Conservation (phyloP, 129 eudicot species). For the Dittrichia graveolens region DNA sequence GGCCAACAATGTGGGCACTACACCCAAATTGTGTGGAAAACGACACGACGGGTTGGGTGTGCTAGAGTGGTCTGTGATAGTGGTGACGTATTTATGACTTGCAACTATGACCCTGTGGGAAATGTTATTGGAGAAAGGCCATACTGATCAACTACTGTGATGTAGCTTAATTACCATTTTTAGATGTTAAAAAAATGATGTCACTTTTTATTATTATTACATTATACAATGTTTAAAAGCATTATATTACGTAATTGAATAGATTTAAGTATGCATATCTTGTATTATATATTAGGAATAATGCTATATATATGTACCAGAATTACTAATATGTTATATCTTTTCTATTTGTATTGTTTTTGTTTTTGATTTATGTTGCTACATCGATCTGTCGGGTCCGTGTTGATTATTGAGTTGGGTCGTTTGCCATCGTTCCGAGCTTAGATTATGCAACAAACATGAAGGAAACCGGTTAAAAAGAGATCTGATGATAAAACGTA, state of each 20-base stretch:
- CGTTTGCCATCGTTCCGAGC: too few relatives aligned
- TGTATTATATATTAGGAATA: too few relatives aligned
- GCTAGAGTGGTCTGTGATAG: conserved; percentile 74
- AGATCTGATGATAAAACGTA: too few relatives aligned
- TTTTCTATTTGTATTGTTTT: background rate
- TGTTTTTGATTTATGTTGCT: background rate
- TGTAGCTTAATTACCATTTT: background rate
- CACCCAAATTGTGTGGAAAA: conserved; percentile 86
- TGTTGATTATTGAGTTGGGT: too few relatives aligned
- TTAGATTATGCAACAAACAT: too few relatives aligned
- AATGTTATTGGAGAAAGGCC: conserved; percentile 76
- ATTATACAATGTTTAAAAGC: background rate
- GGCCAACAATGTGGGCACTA: conserved; percentile 84
- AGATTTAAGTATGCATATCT: too few relatives aligned
- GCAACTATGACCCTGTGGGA: conserved; percentile 80
- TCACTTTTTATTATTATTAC: conserved; percentile 8
- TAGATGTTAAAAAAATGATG: background rate
- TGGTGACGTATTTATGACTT: conserved; percentile 90
- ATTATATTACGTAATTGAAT: too few relatives aligned
- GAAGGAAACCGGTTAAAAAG: too few relatives aligned
- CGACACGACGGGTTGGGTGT: conserved; percentile 67
- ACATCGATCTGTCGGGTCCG: too few relatives aligned
- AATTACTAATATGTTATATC: too few relatives aligned
- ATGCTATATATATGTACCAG: background rate
- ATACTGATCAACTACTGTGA: conserved; percentile 35